phyloP scores from a whole-genome alignment of 306 rosid genomes.

The Argentina anserina region DNA sequence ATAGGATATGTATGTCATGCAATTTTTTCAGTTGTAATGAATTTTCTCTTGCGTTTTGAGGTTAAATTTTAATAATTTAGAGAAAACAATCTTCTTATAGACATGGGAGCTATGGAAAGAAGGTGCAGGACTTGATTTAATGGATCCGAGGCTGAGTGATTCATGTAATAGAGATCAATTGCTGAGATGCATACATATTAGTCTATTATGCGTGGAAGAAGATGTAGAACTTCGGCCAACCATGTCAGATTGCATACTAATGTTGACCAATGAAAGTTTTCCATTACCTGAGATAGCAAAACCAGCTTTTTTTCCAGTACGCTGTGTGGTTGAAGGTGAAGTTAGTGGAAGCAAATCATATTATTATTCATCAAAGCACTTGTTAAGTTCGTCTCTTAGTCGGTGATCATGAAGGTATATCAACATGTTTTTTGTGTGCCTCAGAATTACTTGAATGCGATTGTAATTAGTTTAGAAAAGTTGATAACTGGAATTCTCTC shows the following conservation, averaged over 20 bases:
- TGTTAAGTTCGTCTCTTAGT: neutral
- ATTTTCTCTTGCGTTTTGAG: neutral
- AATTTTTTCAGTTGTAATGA: neutral
- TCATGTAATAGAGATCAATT: neutral
- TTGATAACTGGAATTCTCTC: neutral
- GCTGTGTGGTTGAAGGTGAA: neutral
- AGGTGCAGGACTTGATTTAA: neutral
- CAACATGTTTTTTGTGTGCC: neutral
- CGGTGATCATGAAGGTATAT: neutral
- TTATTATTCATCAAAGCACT: neutral
- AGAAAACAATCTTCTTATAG: neutral
- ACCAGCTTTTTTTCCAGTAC: neutral
- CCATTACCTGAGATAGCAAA: neutral
- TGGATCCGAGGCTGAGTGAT: neutral
- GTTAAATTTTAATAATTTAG: neutral
- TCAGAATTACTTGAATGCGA: neutral
- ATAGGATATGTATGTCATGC: slow-evolving; percentile 8
- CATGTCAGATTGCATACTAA: neutral
- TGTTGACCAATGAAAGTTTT: slow-evolving; percentile 9
- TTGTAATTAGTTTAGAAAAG: neutral
- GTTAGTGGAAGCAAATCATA: neutral
- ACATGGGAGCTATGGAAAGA: slow-evolving; percentile 18
- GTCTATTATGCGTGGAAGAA: slow-evolving; percentile 17
- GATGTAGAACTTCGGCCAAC: neutral
- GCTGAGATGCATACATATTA: slow-evolving; percentile 10